Evolutionary conservation across 768 basidiomycete genomes (phyloP), one percentile per base, ranked within the genome.

Genomic region (Solioccasus polychromus): DNA sequence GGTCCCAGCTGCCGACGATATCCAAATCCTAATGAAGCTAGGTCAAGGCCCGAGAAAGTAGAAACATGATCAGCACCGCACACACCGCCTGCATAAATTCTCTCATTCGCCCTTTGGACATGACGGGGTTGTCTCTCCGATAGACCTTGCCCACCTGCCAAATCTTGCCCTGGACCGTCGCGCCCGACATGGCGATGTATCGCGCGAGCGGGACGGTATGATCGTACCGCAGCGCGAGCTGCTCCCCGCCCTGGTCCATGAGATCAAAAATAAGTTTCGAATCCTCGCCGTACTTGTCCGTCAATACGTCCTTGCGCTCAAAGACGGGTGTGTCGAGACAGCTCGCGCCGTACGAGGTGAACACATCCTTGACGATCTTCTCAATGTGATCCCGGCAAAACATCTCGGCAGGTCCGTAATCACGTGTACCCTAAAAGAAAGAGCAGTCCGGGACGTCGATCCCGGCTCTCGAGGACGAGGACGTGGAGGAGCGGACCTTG

Each of bases 101-200:
- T 48, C 96, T 80, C 94, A 99, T 96, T 22, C 96, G 77, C 0
- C 96, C 96, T 71, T 99, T 99, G 23, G 85, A 87, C 86, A 98
- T 93, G 45, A 94, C 94, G 0, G 96, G 96, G 53, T 85, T 92
- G 68, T 99, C 96, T 61, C 96, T 73, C 51, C 96, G 75, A 68
- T 98, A 99, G 17, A 99, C 96, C 70, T 98, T 99, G n/a, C 93
- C 94, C 40, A 99, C 84, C 66, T 98, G 96, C 85, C 92, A 99
- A 12, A 97, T 65, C 70, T 98, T 98, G 51, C 83, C 72, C 54
- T 83, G 82, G 6, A 77, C 71, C 52, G 75, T 84, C n/a, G 81
- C 82, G n/a, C 91, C 88, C 47, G 82, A 82, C 93, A 99, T 98
- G 22, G 96, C 95, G 15, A 99, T 73, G 67, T 92, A 94, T 25